Conservation (phyloP, 2,329 filamentous ascomycete species). For the Cytospora mali region DNA sequence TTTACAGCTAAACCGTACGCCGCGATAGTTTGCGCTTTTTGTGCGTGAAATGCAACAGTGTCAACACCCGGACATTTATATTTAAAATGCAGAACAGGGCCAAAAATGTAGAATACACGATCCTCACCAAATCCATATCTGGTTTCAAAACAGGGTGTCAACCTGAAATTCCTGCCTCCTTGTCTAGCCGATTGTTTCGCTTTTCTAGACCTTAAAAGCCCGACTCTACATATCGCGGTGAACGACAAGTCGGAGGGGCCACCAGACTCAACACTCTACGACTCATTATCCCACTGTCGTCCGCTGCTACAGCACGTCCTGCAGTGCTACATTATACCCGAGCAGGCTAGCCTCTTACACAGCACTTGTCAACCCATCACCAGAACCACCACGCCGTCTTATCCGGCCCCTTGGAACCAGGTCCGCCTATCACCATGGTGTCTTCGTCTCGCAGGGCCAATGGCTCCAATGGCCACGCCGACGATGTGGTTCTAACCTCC, state of each 20-base stretch:
- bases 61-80: constrained; percentile 8
- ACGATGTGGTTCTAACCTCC: constrained; percentile 51
- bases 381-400: constrained; percentile 15
- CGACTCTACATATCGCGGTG: neutral
- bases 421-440: constrained; percentile 30
- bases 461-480: constrained; percentile 6
- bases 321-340: constrained; percentile 16
- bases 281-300: neutral
- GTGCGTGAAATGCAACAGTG: constrained; percentile 25
- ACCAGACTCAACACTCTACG: neutral
- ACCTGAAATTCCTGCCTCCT: neutral
- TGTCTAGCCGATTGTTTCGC: neutral
- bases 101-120: neutral
- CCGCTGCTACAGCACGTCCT: constrained; percentile 1
- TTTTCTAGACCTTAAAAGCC: neutral
- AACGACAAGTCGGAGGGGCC: neutral
- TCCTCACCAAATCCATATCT: neutral
- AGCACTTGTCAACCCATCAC: constrained; percentile 5
- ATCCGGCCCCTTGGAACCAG: constrained; percentile 16
- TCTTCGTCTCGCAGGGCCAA: constrained; percentile 32
- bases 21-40: constrained; percentile 20
- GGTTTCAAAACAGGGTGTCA: neutral
- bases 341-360: constrained; percentile 8
- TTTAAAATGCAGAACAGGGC: neutral
- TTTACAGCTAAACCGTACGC: constrained; percentile 12